Base-by-base conservation (phyloP, 2,329 filamentous ascomycete species). In the Grosmannia penicillata region DNA sequence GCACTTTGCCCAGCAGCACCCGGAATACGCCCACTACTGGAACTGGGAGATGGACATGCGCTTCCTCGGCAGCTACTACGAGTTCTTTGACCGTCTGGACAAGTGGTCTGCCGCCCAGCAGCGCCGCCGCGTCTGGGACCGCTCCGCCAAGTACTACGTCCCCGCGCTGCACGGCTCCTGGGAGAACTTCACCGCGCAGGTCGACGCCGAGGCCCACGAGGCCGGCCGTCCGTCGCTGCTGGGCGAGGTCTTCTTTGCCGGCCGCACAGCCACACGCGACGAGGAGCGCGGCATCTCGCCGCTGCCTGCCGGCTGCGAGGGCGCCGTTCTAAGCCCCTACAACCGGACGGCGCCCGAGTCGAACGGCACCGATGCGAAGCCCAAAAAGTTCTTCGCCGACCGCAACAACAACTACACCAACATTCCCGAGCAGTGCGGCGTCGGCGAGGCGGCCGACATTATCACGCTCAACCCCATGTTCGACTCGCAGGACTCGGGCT, bases 391-490 rank as follows among this genome's bases (percentile, higher is more conserved):
- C 25, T 46, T 46, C 10, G 40, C 45, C 28, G 42, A 43, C 27
- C 38, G 29, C 17, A 43, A 45, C 33, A 42, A 44, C 42, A 43
- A 43, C 34, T 43, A 47, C 36, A 45, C 45, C 11, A 31, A 43
- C 33, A 47, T 47, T 22, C 40, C 44, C 3, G 43, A 10, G 68
- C 72, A 46, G 39, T 84, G 80, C 57, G 80, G 79, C 41, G 71
- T 82, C 6, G 75, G 70, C 43, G 79, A 85, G 55, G 70, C 76
- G 19, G 80, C 80, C 4, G 81, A 86, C 50, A 66, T 86, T 37
- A 84, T 87, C 52, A 82, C 78, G 0, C 70, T 86, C 48, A 82
- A 84, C 53, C 82, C 82, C 0, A 67, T 86, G 29, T 86, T 86
- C 51, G 78, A 86, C 48, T 70, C 78, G 0, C 67, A 75, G 8